Evolutionary conservation across 1,139 yeast genomes (phyloP), one percentile per base, ranked within the genome.

Genomic region (Geotrichum restrictum): DNA sequence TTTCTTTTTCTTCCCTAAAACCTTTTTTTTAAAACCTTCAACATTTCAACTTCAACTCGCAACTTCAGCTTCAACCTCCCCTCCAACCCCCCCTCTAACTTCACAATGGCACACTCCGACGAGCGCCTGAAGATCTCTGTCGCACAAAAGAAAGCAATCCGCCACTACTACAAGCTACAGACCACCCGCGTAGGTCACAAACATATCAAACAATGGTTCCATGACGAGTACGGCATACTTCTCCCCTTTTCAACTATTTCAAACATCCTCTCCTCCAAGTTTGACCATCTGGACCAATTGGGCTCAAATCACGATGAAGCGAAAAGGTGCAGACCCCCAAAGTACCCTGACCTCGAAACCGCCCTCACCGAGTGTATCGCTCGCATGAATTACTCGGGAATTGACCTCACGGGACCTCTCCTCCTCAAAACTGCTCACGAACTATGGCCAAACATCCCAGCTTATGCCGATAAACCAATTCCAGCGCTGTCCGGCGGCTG

Each of bases 121-220:
- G 56, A 53, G 29, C 53, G 56, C 13, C 51, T 53, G n/a, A 53
- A 53, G 27, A 53, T 53, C 40, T 46, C 56, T n/a, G 52, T 53
- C 16, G 56, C 56, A 16, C 56, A 53, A 24, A 53, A 53, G 39
- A 53, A 53, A 45, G 56, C 53, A 38, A 53, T 53, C 22, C 51
- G 56, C 5, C 42, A 51, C 8, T 50, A 47, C 38, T 50, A 47
- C 48, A 43, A 37, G 32, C 27, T 45, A 18, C 53, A 53, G 37
- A 40, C 41, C 37, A 52, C 53, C 10, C 48, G 53, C n/a, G 45
- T 41, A 6, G 56, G 56, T 2, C 56, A 53, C 34, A 53, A 53
- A 38, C 48, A 47, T 33, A 50, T 53, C 44, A 48, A 45, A 37
- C 42, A 47, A 16, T 53, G 56, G 56, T 53, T 53, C 45, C 38